Conservation (phyloP, 768 basidiomycete species). For the Amanita inopinata region DNA sequence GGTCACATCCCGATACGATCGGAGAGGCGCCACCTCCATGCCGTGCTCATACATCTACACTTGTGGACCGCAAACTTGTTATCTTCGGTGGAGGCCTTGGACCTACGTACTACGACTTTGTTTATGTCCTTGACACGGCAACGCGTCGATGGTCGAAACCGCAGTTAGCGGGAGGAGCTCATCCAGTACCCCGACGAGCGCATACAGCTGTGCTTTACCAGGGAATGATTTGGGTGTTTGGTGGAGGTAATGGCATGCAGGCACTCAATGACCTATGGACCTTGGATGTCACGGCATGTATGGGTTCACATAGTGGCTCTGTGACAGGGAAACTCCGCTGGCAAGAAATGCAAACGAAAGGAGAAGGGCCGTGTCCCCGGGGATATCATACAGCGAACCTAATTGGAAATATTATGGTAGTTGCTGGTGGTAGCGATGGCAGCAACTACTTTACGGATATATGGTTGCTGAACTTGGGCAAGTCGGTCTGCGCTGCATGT, state of each 20-base stretch:
- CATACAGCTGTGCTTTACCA: slow-evolving; percentile 76
- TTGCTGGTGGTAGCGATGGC: slow-evolving; percentile 89
- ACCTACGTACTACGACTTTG: slow-evolving; percentile 69
- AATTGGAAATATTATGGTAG: slow-evolving; percentile 75
- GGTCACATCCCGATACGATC: slow-evolving; percentile 66
- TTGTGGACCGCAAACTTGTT: slow-evolving; percentile 71
- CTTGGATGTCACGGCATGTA: slow-evolving; percentile 44
- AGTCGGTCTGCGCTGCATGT: slow-evolving; percentile 13
- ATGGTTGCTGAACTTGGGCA: slow-evolving; percentile 81
- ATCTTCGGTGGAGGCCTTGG: slow-evolving; percentile 86
- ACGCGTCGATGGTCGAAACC: slow-evolving; percentile 59
- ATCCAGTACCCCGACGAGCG: slow-evolving; percentile 68
- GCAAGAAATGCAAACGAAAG: slow-evolving; percentile 43
- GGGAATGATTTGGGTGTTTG: slow-evolving; percentile 76
- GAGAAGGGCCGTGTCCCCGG: slow-evolving; percentile 49
- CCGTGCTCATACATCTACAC: slow-evolving; percentile 81
- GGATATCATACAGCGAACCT: slow-evolving; percentile 92
- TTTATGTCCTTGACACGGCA: slow-evolving; percentile 76
- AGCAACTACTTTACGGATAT: slow-evolving; percentile 82
- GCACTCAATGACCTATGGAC: slow-evolving; percentile 90
- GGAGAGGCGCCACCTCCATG: slow-evolving; percentile 80
- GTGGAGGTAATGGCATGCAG: slow-evolving; percentile 88
- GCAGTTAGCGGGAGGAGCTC: slow-evolving; percentile 16
- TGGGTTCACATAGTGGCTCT: slow-evolving; percentile 15
- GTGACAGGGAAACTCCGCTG: slow-evolving; percentile 20